phyloP scores from a whole-genome alignment of 2,329 filamentous ascomycete genomes.

The Lachnellula subtilissima region DNA sequence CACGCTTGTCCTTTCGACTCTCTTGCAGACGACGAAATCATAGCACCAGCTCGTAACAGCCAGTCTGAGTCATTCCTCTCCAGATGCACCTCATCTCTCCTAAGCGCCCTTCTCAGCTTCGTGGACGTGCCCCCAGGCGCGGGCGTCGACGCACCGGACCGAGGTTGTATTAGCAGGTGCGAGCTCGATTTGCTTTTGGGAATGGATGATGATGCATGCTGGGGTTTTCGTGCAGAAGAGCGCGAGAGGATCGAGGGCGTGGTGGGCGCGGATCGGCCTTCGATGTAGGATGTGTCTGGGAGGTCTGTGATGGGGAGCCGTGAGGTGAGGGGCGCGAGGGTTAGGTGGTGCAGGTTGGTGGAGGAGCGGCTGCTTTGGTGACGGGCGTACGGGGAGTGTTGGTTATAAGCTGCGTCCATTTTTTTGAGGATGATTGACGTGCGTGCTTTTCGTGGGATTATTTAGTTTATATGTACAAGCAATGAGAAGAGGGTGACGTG shows the following conservation, averaged over 20 bases:
- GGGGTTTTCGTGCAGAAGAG: constrained; percentile 43
- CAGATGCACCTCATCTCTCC: constrained; percentile 25
- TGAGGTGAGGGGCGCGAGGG: constrained; percentile 59
- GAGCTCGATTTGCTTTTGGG: constrained; percentile 62
- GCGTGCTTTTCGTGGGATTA: no score
- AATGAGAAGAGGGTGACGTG: background rate
- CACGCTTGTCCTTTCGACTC: constrained; percentile 66
- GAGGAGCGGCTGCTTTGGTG: constrained; percentile 52
- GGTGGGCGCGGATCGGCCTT: constrained; percentile 58
- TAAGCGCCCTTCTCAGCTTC: constrained; percentile 18
- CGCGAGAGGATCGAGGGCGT: constrained; percentile 59
- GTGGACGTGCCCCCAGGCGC: constrained; percentile 20
- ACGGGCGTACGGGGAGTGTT: constrained; percentile 52
- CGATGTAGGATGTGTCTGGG: constrained; percentile 49
- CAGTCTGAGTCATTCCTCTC: constrained; percentile 55
- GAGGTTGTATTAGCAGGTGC: constrained; percentile 39
- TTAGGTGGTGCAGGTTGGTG: constrained; percentile 55
- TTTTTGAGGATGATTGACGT: background rate
- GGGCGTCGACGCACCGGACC: constrained; percentile 21
- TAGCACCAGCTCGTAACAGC: constrained; percentile 58
- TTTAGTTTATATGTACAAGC: background rate
- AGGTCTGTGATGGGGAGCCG: constrained; percentile 53
- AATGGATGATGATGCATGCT: constrained; percentile 21
- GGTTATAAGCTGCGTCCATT: constrained; percentile 59
- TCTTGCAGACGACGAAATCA: constrained; percentile 57